phyloP scores from a whole-genome alignment of 164 flowering plant genomes.

The Liriodendron chinense region DNA sequence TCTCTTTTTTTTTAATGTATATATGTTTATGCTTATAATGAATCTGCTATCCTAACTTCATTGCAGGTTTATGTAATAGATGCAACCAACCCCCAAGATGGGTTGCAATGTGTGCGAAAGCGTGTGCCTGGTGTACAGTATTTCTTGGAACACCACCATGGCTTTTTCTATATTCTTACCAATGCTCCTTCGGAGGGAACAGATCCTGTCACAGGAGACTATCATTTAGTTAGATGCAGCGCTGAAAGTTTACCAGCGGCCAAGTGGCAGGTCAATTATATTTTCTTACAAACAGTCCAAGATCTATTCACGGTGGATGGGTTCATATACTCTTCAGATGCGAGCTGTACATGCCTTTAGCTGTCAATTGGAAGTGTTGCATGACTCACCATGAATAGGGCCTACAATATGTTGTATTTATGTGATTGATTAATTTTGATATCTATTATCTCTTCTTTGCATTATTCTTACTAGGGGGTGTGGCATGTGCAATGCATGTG shows the following conservation, averaged over 20 bases:
- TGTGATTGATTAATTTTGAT: too few relatives aligned
- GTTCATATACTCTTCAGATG: not conserved
- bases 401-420: not conserved
- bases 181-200: slow-evolving; percentile 34
- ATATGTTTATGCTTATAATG: not conserved
- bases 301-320: not conserved
- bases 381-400: not conserved
- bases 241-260: slow-evolving; percentile 41
- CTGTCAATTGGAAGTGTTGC: too few relatives aligned
- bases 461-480: too few relatives aligned
- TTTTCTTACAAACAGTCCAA: not conserved
- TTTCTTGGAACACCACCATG: slow-evolving; percentile 87
- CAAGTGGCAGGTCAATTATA: slow-evolving; percentile 66
- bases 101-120: slow-evolving; percentile 47
- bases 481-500: too few relatives aligned
- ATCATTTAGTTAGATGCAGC: slow-evolving; percentile 58
- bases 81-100: slow-evolving; percentile 46
- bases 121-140: slow-evolving; percentile 67
- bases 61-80: slow-evolving; percentile 75
- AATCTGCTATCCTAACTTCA: not conserved
- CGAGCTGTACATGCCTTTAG: not conserved
- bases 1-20: too few relatives aligned
- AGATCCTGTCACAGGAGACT: slow-evolving; percentile 27
- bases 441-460: too few relatives aligned
- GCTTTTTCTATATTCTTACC: slow-evolving; percentile 75